Evolutionary conservation across 2,329 filamentous ascomycete species (phyloP), one percentile per base, ranked within the genome.

Genomic region (Clonostachys byssicola): DNA sequence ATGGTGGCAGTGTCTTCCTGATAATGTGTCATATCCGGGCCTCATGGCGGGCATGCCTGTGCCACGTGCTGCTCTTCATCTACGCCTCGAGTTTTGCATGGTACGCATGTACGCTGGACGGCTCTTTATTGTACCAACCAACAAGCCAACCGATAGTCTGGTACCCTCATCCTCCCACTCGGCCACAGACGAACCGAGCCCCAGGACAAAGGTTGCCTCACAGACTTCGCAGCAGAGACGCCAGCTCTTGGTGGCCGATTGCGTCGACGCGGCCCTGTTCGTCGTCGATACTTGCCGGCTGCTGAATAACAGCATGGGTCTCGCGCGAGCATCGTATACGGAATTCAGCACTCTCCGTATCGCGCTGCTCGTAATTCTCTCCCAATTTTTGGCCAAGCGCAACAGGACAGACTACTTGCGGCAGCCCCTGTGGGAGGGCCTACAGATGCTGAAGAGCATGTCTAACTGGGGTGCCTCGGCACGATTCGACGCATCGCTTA

Each of bases 261-360:
- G 75, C 47, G 72, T 79, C 10, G 71, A 77, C 47, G 76, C 75
- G 3, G 76, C 77, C 3, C 57, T 77, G 30, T 68, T 72, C 47
- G 71, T 77, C 12, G 66, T 80, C 16, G 70, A 76, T 40, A 67
- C 77, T 5, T 78, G 75, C 51, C 70, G 70, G 39, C 61, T 72
- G 5, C 67, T 80, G 5, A 69, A 72, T 38, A 70, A 71, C 41
- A 73, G 70, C n/a, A 70, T 73, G 13, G 77, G 76, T 14, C 72
- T 80, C 45, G 75, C 77, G 6, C 70, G 75, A 33, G 74, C 75
- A 4, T 78, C 75, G 0, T 80, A 79, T 53, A 78, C 75, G 5
- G 77, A 80, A 51, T 80, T 78, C 54, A 77, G 73, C 55, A 74
- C 76, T 4, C 78, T 75, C 44, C 74, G 77, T 40, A 75, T 75